A percentile compares a stretch with the other conserved stretches of the same genome.
Conservation (phyloP, 371 early-diverging fungal species). For the Lichtheimia ornata region DNA sequence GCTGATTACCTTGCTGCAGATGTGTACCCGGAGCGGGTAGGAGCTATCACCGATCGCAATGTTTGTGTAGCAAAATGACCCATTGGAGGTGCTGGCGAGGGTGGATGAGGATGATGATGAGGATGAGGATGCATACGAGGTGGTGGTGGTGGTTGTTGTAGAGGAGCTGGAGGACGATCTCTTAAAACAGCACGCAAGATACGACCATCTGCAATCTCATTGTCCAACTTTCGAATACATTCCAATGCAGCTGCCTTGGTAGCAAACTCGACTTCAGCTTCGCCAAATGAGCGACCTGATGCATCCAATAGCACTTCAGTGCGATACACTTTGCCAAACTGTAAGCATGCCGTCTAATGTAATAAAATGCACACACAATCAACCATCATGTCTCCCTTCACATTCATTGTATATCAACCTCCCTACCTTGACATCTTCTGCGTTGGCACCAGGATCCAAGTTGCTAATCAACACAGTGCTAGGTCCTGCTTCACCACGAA, state of each 20-base stretch:
- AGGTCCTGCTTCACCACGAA: slow-evolving; percentile 57
- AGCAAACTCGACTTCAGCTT: slow-evolving; percentile 51
- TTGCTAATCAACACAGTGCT: slow-evolving; percentile 55
- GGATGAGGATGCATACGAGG: slow-evolving; percentile 8
- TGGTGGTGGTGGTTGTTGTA: not conserved
- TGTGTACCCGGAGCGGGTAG: slow-evolving; percentile 10
- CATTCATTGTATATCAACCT: too few species aligned
- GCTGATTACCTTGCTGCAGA: not conserved
- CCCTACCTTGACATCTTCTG: slow-evolving; percentile 63
- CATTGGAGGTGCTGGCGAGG: not conserved
- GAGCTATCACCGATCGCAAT: slow-evolving; percentile 12
- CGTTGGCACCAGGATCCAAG: slow-evolving; percentile 54
- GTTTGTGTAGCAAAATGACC: slow-evolving; percentile 6
- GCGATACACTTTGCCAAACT: slow-evolving; percentile 39
- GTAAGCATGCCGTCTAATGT: slow-evolving; percentile 33
- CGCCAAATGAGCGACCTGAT: slow-evolving; percentile 43
- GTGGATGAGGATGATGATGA: not conserved
- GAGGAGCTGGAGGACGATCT: slow-evolving; percentile 10
- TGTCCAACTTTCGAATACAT: slow-evolving; percentile 43
- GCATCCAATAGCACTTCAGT: slow-evolving; percentile 44
- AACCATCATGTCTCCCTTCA: too few species aligned
- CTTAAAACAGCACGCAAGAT: slow-evolving; percentile 34
- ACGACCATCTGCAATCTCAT: slow-evolving; percentile 47
- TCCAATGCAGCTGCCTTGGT: slow-evolving; percentile 37
- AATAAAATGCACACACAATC: not conserved